Evolutionary conservation across 495 filamentous ascomycete genomes (phyloP).

Genomic region (Poronia punctata): DNA sequence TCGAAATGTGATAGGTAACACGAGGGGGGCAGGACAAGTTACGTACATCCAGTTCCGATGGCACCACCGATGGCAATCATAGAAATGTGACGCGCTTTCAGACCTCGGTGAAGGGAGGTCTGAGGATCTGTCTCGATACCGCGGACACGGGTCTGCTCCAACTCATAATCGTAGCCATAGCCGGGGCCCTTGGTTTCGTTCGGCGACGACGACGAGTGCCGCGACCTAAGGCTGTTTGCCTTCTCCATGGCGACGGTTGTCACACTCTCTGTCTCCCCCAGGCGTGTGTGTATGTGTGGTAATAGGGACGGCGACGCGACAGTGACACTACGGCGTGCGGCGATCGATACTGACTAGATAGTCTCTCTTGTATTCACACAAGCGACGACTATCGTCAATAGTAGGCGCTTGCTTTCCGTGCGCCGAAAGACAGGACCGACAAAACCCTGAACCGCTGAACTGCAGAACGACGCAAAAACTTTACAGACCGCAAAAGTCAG

Average conservation of each 20-base stretch:
- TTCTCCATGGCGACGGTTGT: constrained; percentile 7
- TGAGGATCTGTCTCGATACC: constrained; percentile 29
- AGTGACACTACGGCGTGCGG: too few relatives aligned
- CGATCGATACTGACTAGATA: too few relatives aligned
- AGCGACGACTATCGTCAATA: too few relatives aligned
- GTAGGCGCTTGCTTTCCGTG: too few relatives aligned
- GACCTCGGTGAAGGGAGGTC: constrained; percentile 49
- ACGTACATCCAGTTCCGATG: constrained; percentile 57
- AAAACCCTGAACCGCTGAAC: too few relatives aligned
- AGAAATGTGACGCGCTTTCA: constrained; percentile 62
- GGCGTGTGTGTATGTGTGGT: background rate
- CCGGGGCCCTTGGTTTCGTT: constrained; percentile 16
- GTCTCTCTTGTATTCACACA: too few relatives aligned
- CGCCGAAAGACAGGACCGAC: too few relatives aligned
- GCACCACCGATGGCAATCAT: constrained; percentile 86
- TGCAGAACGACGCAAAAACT: too few relatives aligned
- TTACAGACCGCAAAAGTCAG: too few relatives aligned
- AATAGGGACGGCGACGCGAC: too few relatives aligned
- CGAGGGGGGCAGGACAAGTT: background rate
- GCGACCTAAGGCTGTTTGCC: constrained; percentile 11
- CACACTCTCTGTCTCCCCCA: too few relatives aligned
- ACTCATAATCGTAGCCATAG: constrained; percentile 5
- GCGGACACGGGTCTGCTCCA: constrained; percentile 18
- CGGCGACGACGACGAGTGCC: constrained; percentile 16
- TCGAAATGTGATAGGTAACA: background rate